phyloP scores from a whole-genome alignment of 2,329 filamentous ascomycete species.

The Leptosphaerulina australis region DNA sequence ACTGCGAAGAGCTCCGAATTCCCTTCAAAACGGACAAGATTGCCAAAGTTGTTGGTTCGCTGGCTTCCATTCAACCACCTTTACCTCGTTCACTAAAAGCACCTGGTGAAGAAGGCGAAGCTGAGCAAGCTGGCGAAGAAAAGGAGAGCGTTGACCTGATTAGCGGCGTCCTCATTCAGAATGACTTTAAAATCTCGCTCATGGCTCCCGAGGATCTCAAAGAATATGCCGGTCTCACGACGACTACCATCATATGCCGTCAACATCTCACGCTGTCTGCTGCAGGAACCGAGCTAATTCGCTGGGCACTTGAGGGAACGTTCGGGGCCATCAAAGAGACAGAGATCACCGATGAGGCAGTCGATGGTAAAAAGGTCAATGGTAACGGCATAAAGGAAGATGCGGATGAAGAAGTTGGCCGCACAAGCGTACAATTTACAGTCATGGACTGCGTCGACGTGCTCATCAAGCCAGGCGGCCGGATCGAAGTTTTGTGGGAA shows the following conservation, averaged over 20 bases:
- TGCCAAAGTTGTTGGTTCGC: conserved; percentile 92
- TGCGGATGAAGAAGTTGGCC: conserved; percentile 69
- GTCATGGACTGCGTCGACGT: conserved; percentile 93
- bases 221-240: conserved; percentile 96
- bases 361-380: conserved; percentile 45
- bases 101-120: conserved; percentile 32
- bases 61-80: conserved; percentile 80
- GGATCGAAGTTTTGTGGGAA: conserved; percentile 94
- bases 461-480: conserved; percentile 75
- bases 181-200: conserved; percentile 94
- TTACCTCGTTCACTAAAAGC: conserved; percentile 44
- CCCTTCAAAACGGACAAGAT: conserved; percentile 95
- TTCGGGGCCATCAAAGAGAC: conserved; percentile 75
- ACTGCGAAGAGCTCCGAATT: conserved; percentile 93
- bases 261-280: conserved; percentile 87
- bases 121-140: conserved; percentile 28
- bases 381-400: conserved; percentile 57
- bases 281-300: conserved; percentile 87
- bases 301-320: conserved; percentile 91
- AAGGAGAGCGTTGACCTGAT: conserved; percentile 63
- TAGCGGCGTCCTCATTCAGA: conserved; percentile 91
- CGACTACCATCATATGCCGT: conserved; percentile 90
- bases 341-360: conserved; percentile 37
- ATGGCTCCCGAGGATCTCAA: conserved; percentile 97
- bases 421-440: conserved; percentile 60